Evolutionary conservation across 106 monocot genomes (phyloP).

Genomic region (Posidonia australis): DNA sequence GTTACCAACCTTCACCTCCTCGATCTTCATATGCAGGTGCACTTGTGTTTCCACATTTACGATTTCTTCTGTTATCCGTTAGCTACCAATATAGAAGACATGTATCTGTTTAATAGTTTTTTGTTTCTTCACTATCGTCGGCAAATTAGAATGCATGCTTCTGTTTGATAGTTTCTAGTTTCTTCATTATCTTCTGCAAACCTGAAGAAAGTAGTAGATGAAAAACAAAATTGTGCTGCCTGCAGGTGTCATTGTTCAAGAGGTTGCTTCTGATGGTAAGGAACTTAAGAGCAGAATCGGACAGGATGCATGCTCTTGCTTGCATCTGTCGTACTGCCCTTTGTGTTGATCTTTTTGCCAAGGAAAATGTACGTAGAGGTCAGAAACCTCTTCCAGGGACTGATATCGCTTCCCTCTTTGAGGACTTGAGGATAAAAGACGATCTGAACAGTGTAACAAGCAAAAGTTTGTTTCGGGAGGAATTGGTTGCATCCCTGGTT

Average conservation of each 20-base stretch:
- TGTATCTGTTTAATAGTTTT: too few species aligned
- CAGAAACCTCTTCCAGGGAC: constrained; percentile 97
- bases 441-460: constrained; percentile 79
- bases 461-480: constrained; percentile 96
- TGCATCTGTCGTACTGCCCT: constrained; percentile 97
- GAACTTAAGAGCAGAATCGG: constrained; percentile 95
- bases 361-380: constrained; percentile 94
- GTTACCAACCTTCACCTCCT: constrained; percentile 88
- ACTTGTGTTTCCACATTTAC: not conserved
- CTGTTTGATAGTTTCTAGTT: too few species aligned
- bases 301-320: constrained; percentile 96
- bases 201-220: not conserved
- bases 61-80: not conserved
- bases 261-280: constrained; percentile 93
- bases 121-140: too few species aligned
- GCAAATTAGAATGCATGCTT: too few species aligned
- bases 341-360: constrained; percentile 99
- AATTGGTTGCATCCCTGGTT: constrained; percentile 91
- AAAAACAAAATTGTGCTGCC: not conserved
- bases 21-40: constrained; percentile 96
- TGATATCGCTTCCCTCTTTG: constrained; percentile 93
- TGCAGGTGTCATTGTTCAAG: constrained; percentile 91
- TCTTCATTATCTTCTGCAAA: too few species aligned
- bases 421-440: constrained; percentile 83
- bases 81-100: too few species aligned